Evolutionary conservation across 495 filamentous ascomycete species (phyloP).

Genomic region (Tricharina praecox): DNA sequence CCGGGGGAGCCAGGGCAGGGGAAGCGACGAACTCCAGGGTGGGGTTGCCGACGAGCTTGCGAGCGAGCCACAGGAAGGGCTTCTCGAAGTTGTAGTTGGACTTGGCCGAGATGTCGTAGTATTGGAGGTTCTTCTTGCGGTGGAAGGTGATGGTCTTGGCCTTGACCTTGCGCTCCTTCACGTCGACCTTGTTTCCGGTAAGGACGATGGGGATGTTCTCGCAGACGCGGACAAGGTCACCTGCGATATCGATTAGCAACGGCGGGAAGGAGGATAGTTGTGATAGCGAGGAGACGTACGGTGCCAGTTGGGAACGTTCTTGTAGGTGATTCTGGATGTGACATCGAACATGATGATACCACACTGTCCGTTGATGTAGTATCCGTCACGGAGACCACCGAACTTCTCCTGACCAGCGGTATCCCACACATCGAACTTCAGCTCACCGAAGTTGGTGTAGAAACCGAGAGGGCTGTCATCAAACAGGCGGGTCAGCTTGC

Average conservation of each 20-base stretch:
- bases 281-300: conserved; percentile 49
- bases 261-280: no score
- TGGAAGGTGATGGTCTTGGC: conserved; percentile 99
- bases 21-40: conserved; percentile 89
- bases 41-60: conserved; percentile 94
- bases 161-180: conserved; percentile 99
- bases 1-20: conserved; percentile 82
- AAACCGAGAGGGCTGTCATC: conserved; percentile 25
- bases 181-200: conserved; percentile 98
- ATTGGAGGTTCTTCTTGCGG: conserved; percentile 99
- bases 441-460: conserved; percentile 61
- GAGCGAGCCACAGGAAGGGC: conserved; percentile 98
- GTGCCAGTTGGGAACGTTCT: conserved; percentile 99
- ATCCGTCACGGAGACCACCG: conserved; percentile 96
- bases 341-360: conserved; percentile 99
- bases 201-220: conserved; percentile 99
- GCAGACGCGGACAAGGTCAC: conserved; percentile 97
- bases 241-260: conserved; percentile 32
- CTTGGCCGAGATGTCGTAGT: conserved; percentile 99
- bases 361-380: conserved; percentile 99
- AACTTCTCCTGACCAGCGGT: conserved; percentile 99
- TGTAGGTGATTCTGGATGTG: conserved; percentile 99
- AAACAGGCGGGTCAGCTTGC: no score
- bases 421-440: conserved; percentile 99
- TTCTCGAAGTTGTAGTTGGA: conserved; percentile 99